phyloP scores from a whole-genome alignment of 2,329 filamentous ascomycete species.

The Phyllosticta ampelicida region DNA sequence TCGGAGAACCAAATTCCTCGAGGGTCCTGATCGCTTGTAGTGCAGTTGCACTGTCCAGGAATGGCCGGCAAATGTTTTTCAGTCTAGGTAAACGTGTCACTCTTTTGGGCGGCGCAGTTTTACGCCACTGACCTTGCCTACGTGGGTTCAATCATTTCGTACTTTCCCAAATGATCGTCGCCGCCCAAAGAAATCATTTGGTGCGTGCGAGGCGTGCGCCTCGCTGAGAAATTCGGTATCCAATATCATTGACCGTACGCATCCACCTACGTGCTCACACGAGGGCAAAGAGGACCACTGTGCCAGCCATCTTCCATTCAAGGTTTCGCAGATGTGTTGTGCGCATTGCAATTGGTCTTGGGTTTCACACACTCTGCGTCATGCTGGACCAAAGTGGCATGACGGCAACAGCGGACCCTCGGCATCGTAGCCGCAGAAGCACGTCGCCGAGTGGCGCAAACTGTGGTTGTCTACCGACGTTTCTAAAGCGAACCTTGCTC shows the following conservation, averaged over 20 bases:
- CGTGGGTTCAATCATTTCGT: not conserved
- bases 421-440: constrained; percentile 1
- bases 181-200: not conserved
- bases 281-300: not conserved
- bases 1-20: constrained; percentile 1
- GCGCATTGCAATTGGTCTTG: constrained; percentile 1
- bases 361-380: constrained; percentile 1
- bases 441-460: not conserved
- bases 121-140: not conserved
- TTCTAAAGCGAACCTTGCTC: not conserved
- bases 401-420: not conserved
- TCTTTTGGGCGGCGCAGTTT: not conserved
- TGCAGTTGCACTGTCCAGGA: not conserved
- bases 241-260: not conserved
- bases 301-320: not conserved
- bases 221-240: not conserved
- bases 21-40: not conserved
- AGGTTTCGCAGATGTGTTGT: constrained; percentile 1
- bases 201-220: not conserved
- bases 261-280: constrained; percentile 1
- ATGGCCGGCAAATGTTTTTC: not conserved
- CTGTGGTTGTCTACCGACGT: constrained; percentile 4
- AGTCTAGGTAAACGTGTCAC: not conserved
- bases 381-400: not conserved
- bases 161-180: not conserved